Evolutionary conservation across 148 eudicot species (phyloP), one percentile per base, ranked within the genome.

Genomic region (Rhododendron ovatum): DNA sequence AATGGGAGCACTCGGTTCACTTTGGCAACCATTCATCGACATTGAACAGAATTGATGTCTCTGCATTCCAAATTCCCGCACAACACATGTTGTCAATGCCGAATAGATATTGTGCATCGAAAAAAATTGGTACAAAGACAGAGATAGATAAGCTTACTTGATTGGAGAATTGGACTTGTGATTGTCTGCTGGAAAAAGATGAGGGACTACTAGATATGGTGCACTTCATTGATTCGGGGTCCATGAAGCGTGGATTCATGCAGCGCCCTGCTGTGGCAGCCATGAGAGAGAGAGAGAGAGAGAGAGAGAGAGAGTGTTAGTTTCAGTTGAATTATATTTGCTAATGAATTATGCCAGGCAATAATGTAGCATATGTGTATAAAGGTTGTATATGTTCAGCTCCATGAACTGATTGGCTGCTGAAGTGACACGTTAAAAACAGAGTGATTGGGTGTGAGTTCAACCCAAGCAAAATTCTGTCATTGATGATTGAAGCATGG

Each of bases 11-110:
- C 69, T 90, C 2, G 93, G 86, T 84, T 92, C 92, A 22, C 92
- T 91, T 20, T 90, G 88, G 88, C 98, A 95, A 0, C 99, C 99
- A 89, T 95, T 97, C 96, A 97, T 94, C 1, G 99, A 94, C 73
- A 92, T 71, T 30, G 91, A 85, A 65, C 90, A 87, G 14, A 28
- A 30, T 15, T 86, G 84, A 17, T 86, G 45, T 85, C 88, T 86
- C 91, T 91, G 87, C 12, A 15, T 39, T 83, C 17, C 59, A 37
- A 59, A 41, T 85, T 86, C 84, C 73, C 18, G 22, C 5, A 33
- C 2, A 3, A 65, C 26, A 11, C 4, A 3, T 30, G 53, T 53
- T 30, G 43, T 15, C 41, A 51, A 55, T 81, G 30, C 26, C 41
- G 39, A 37, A 37, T 37, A 37, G 39, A 37, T 37, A 37, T 37